Evolutionary conservation across 2,329 filamentous ascomycete species (phyloP).

Genomic region (Verruconis gallopava): DNA sequence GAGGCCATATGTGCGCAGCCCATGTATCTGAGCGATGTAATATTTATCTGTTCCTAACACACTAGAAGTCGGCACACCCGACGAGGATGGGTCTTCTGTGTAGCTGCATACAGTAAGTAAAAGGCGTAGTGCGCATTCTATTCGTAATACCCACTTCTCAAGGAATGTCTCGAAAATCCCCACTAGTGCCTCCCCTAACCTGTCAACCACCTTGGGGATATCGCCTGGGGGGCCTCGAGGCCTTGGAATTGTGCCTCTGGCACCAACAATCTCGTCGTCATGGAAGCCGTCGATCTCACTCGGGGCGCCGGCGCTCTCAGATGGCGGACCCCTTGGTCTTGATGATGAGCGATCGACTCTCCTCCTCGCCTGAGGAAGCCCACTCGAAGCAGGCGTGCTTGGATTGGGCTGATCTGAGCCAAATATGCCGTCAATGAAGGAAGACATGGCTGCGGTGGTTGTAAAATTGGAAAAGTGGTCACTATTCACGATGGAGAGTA

Average conservation of each 20-base stretch:
- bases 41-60: conserved; percentile 66
- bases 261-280: conserved; percentile 48
- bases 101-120: conserved; percentile 31
- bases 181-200: conserved; percentile 60
- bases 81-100: conserved; percentile 54
- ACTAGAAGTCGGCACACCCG: conserved; percentile 52
- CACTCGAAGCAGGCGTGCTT: conserved; percentile 19
- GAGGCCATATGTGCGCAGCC: conserved; percentile 59
- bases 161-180: conserved; percentile 69
- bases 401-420: conserved; percentile 30
- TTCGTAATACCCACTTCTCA: conserved; percentile 47
- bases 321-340: conserved; percentile 39
- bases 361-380: conserved; percentile 14
- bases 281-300: conserved; percentile 43
- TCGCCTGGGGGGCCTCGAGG: conserved; percentile 37
- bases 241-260: conserved; percentile 35
- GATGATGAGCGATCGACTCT: conserved; percentile 36
- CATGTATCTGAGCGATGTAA: conserved; percentile 73
- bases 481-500: too few species aligned
- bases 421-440: conserved; percentile 36
- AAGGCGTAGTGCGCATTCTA: background rate
- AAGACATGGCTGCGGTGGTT: conserved; percentile 35
- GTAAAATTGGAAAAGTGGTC: too few species aligned
- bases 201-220: conserved; percentile 63
- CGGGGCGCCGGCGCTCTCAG: conserved; percentile 36